phyloP scores from a whole-genome alignment of 2,329 filamentous ascomycete genomes.

The Laburnicola sp. region DNA sequence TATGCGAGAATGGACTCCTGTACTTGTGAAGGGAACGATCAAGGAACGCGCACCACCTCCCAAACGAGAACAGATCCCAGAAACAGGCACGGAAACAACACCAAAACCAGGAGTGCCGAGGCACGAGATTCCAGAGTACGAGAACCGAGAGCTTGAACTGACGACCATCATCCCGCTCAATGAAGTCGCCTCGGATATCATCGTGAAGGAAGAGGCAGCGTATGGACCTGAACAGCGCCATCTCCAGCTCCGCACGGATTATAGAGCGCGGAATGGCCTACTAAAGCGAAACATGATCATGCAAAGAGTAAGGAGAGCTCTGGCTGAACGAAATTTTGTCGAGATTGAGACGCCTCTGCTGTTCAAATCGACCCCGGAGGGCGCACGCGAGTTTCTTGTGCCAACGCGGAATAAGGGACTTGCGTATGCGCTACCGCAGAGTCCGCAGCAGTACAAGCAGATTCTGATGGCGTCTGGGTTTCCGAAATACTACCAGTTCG shows the following conservation, averaged over 20 bases:
- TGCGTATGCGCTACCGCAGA: conserved; percentile 92
- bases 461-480: conserved; percentile 92
- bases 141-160: conserved; percentile 62
- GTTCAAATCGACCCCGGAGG: conserved; percentile 97
- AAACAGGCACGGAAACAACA: neutral
- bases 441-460: conserved; percentile 98
- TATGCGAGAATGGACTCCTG: conserved; percentile 57
- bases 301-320: conserved; percentile 56
- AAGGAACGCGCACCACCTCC: conserved; percentile 47
- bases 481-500: conserved; percentile 84
- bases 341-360: conserved; percentile 91
- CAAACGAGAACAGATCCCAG: conserved; percentile 11
- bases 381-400: conserved; percentile 90
- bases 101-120: no score
- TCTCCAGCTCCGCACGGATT: conserved; percentile 79
- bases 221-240: conserved; percentile 78
- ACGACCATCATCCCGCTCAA: conserved; percentile 69
- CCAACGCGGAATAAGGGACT: conserved; percentile 75
- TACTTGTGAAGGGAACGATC: conserved; percentile 57
- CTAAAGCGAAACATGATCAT: conserved; percentile 67
- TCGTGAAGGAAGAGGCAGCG: conserved; percentile 72
- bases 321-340: conserved; percentile 62
- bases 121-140: neutral
- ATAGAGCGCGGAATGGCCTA: conserved; percentile 67
- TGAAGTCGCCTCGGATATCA: conserved; percentile 72